Percentiles rank a stretch among this genome's conserved stretches.
These are phyloP conservation scores for Fraxinus xanthoxyloides DNA, from an alignment of 305 asterid species.

Conservation along the genomic window DNA sequence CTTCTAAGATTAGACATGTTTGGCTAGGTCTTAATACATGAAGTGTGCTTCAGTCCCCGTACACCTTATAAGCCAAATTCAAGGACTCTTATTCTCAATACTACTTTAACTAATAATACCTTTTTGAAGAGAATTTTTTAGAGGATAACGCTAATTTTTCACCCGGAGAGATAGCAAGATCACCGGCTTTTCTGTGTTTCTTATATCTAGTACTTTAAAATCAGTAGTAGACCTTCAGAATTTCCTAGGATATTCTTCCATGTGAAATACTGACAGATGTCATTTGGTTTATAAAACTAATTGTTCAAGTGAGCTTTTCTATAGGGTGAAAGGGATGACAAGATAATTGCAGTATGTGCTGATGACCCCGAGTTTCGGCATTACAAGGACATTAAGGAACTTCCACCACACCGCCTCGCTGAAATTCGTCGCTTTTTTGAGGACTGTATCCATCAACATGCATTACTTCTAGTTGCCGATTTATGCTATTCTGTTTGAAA, in stretches of 20 bases:
- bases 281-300: background rate
- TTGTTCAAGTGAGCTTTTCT: background rate
- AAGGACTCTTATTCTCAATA: background rate
- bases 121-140: background rate
- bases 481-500: background rate
- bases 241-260: background rate
- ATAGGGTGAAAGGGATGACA: conserved; percentile 91
- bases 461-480: background rate
- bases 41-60: background rate
- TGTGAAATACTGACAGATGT: background rate
- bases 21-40: background rate
- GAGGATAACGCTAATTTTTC: background rate
- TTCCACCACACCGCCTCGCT: conserved; percentile 90
- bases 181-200: background rate
- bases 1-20: background rate
- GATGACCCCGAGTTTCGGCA: conserved; percentile 91
- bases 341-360: conserved; percentile 86
- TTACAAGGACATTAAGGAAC: conserved; percentile 63
- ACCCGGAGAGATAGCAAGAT: background rate
- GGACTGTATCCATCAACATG: conserved; percentile 67
- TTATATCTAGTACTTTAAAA: background rate
- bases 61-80: background rate
- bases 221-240: background rate
- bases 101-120: background rate
- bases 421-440: conserved; percentile 92